Evolutionary conservation across 2,329 filamentous ascomycete species (phyloP).

Genomic region (Exophiala viscosa): DNA sequence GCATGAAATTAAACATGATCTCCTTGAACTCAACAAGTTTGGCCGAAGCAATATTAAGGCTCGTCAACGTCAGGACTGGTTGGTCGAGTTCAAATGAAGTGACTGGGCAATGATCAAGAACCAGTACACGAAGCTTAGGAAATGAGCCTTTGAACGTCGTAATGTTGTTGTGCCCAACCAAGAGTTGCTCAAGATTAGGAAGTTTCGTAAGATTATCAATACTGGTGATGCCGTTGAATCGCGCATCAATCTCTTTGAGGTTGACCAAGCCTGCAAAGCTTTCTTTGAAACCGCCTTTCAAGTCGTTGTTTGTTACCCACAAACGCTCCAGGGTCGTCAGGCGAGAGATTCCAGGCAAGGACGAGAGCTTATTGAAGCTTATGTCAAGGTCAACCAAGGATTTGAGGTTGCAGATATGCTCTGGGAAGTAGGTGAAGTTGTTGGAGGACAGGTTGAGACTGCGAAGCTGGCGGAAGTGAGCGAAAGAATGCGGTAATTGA

Average conservation of each 20-base stretch:
- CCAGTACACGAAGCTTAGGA: conserved; percentile 73
- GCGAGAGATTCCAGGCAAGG: conserved; percentile 73
- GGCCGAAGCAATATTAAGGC: conserved; percentile 83
- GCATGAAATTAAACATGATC: conserved; percentile 79
- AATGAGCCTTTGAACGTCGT: conserved; percentile 90
- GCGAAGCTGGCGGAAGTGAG: conserved; percentile 70
- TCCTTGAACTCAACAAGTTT: conserved; percentile 87
- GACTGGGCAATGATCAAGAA: conserved; percentile 90
- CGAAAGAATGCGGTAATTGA: conserved; percentile 75
- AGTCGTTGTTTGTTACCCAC: conserved; percentile 91
- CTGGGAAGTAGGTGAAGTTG: conserved; percentile 77
- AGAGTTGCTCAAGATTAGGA: conserved; percentile 80
- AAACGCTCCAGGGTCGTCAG: conserved; percentile 79
- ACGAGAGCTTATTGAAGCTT: conserved; percentile 88
- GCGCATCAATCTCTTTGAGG: conserved; percentile 86
- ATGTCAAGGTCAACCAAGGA: conserved; percentile 89
- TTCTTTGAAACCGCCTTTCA: conserved; percentile 70
- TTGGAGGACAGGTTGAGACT: conserved; percentile 93
- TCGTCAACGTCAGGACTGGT: conserved; percentile 75
- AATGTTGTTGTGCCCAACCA: conserved; percentile 87
- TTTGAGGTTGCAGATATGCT: conserved; percentile 76
- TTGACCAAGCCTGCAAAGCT: conserved; percentile 69
- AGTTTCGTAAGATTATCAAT: conserved; percentile 84
- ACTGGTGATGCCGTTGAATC: conserved; percentile 84
- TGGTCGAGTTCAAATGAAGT: conserved; percentile 83